Evolutionary conservation across 2,329 filamentous ascomycete species (phyloP), one percentile per base, ranked within the genome.

Genomic region (Diaporthe nobilis): DNA sequence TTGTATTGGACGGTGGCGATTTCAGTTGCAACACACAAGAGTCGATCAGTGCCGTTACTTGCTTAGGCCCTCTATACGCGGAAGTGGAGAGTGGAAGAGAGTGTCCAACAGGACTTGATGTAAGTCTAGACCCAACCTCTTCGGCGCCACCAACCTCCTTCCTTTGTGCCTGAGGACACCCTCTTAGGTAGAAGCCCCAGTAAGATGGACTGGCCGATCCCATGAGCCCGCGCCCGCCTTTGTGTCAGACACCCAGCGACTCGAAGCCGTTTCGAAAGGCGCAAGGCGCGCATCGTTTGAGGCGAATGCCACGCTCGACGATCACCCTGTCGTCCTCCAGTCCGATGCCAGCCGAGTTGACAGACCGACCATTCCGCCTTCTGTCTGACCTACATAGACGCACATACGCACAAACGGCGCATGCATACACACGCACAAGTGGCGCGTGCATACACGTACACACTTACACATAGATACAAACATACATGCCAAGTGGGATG

Each of bases 361-460:
- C 31, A 55, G 31, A 17, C 17, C 3, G 65, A 70, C 65, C 49
- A 55, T 55, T 55, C 65, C 65, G 65, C 65, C 65, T 70, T 70
- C 34, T 70, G 65, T 42, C 65, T 70, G 34, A 25, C 47, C 65
- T 39, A 70, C 65, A 70, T 51, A 20, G 61, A 51, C 31, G 44
- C 37, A 51, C 44, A 51, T 37, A 42, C 25, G 22, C 31, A 37
- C 44, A 51, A 22, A 47, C 47, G 17, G 61, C 61, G 42, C 61
- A 47, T 9, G 60, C n/a, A 31, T 44, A 17, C 13, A 25, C 2
- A 61, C 34, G 55, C 31, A 58, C 31, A 58, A 58, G 22, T 58
- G 25, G 25, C 55, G 34, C 58, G 15, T 34, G 13, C 44, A 49
- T 51, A 51, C 22, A 28, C 20, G 25, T 42, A 49, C 20, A 47